phyloP scores from a whole-genome alignment of 257 asterid genomes.

The Solanum okadae region DNA sequence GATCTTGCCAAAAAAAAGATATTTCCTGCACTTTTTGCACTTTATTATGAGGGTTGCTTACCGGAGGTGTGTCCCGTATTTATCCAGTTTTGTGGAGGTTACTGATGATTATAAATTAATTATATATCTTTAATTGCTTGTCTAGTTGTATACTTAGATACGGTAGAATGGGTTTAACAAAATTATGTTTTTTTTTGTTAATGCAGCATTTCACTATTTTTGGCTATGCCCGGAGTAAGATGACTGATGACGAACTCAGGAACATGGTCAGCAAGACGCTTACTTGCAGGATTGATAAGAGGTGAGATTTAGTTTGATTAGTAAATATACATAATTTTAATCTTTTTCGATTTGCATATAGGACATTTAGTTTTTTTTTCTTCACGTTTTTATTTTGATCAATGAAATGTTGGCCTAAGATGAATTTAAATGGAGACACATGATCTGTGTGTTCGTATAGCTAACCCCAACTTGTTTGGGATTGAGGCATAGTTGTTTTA shows the following conservation, averaged over 20 bases:
- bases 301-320: constrained; percentile 26
- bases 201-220: constrained; percentile 81
- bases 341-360: not conserved
- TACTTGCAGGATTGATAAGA: constrained; percentile 90
- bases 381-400: not conserved
- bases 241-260: constrained; percentile 86
- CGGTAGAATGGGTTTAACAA: not conserved
- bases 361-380: not conserved
- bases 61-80: constrained; percentile 58
- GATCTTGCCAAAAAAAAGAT: constrained; percentile 98
- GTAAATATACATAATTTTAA: not conserved
- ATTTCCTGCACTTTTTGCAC: constrained; percentile 97
- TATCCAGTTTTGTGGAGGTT: not conserved
- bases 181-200: not conserved
- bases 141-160: not conserved
- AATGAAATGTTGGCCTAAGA: not conserved
- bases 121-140: not conserved
- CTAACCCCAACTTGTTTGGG: not conserved
- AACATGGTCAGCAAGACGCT: constrained; percentile 89
- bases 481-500: not conserved
- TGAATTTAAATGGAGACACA: not conserved
- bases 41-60: constrained; percentile 83
- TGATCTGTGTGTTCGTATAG: not conserved
- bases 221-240: constrained; percentile 97
- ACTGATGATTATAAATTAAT: not conserved